These are phyloP conservation scores for Candida ficus DNA, from an alignment of 805 yeast species.

Conservation along the genomic window DNA sequence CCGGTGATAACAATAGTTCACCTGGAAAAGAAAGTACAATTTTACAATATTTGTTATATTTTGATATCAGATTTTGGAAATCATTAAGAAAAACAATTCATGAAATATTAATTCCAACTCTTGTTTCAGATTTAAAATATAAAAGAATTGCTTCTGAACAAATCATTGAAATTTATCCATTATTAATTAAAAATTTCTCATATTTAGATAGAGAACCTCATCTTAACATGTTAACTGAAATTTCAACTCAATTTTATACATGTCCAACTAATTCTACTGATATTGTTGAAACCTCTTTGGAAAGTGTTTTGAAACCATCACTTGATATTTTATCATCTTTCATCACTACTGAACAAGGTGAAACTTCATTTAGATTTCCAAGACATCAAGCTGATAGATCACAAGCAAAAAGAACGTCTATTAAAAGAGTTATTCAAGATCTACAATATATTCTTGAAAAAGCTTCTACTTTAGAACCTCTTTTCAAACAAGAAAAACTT, in stretches of 20 bases:
- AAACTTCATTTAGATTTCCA: constrained; percentile 16
- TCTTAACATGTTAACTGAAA: constrained; percentile 60
- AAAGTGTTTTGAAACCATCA: constrained; percentile 43
- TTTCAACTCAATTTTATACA: constrained; percentile 84
- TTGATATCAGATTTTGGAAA: constrained; percentile 58
- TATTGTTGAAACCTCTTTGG: constrained; percentile 29
- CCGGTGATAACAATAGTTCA: too few species aligned
- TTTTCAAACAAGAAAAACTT: constrained; percentile 31
- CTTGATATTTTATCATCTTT: constrained; percentile 39
- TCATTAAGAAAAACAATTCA: constrained; percentile 42
- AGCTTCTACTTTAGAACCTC: constrained; percentile 24
- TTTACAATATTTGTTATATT: constrained; percentile 50
- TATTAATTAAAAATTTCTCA: constrained; percentile 42
- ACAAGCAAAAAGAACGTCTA: constrained; percentile 9
- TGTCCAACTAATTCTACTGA: constrained; percentile 73
- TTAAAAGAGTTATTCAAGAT: constrained; percentile 13
- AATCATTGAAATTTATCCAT: constrained; percentile 49
- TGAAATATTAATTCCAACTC: constrained; percentile 46
- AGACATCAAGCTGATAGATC: constrained; percentile 9
- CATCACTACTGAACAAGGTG: constrained; percentile 26
- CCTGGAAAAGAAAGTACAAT: neutral
- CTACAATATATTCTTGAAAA: constrained; percentile 22
- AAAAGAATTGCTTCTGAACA: constrained; percentile 49
- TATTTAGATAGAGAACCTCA: constrained; percentile 85
- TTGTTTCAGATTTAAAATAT: constrained; percentile 43